Conservation (phyloP, 495 filamentous ascomycete genomes). For the Hyaloscypha variabilis region DNA sequence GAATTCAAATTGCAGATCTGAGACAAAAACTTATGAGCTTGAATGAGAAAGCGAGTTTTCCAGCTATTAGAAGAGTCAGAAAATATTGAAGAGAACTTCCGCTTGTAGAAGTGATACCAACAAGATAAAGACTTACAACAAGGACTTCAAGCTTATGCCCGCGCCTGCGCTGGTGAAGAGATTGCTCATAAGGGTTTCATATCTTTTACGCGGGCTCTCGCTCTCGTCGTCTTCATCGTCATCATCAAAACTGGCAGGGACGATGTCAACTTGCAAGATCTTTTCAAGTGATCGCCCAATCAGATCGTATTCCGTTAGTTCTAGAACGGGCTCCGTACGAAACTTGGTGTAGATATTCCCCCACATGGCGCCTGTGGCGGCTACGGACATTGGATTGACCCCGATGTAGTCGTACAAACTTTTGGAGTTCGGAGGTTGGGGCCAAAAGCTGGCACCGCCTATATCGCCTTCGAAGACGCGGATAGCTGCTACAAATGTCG, state of each 20-base stretch:
- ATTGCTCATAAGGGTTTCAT: neutral
- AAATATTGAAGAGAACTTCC: neutral
- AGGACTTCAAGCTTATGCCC: neutral
- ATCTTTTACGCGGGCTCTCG: no score
- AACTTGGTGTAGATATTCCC: slow-evolving; percentile 20
- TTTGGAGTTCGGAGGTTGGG: neutral
- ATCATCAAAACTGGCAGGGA: slow-evolving; percentile 7
- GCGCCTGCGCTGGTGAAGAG: neutral
- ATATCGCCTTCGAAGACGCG: neutral
- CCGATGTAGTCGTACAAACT: slow-evolving; percentile 18
- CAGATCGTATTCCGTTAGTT: slow-evolving; percentile 23
- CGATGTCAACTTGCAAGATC: slow-evolving; percentile 24
- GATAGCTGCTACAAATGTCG: neutral
- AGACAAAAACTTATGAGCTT: slow-evolving; percentile 15
- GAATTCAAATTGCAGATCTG: neutral
- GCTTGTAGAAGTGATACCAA: neutral
- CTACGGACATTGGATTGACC: slow-evolving; percentile 9
- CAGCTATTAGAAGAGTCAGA: neutral
- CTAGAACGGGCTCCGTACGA: slow-evolving; percentile 10
- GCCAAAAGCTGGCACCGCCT: neutral
- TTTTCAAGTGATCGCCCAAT: slow-evolving; percentile 26
- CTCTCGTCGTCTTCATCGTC: neutral
- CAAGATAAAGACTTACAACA: neutral
- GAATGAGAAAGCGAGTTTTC: slow-evolving; percentile 20
- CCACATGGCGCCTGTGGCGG: slow-evolving; percentile 27